Base-by-base conservation (phyloP, 768 basidiomycete genomes). In the Coprinellus aureogranulatus region DNA sequence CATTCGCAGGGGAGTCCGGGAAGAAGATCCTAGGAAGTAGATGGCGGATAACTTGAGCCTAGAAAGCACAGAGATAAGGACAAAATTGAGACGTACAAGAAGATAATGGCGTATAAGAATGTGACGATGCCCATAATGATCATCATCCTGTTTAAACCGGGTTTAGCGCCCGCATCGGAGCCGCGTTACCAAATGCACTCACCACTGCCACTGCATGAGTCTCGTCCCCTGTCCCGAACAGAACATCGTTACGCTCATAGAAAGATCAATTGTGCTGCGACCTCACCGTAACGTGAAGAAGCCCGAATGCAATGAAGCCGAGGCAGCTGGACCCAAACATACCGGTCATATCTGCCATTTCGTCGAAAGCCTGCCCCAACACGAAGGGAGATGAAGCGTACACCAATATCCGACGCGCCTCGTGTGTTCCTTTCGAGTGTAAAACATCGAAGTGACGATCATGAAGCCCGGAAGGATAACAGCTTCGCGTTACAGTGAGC, bases 371-470 rank as follows among this genome's bases (percentile, higher is more conserved):
- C 6, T 20, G 8, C 2, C 5, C 8, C 4, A 14, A 20, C 12
- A 25, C 11, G 64, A 40, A 37, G 20, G 9, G 41, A 22, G 12
- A 26, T 30, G 16, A 30, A 20, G 73, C 87, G 70, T 67, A 89
- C 88, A 89, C 87, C 87, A 90, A 64, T 88, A 89, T 2, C 89
- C 88, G 20, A 90, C 81, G 11, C 89, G 74, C 39, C 81, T 59
- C 0, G 86, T 89, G 64, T 88, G 86, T 62, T 90, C 89, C 6
- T 68, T 82, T 50, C 86, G 80, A 0, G 87, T 89, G 62, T 90
- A 90, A 63, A 90, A 90, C 88, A 90, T 89, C 27, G 85, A 82
- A 39, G 76, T 88, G 56, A 90, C 84, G 52, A 90, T 86, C 79
- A 90, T 70, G 68, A 91, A 89, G 0, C 88, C 89, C 1, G 90